These are phyloP conservation scores for Malus hybrid DNA, from an alignment of 331 rosid genomes.

Conservation along the genomic window DNA sequence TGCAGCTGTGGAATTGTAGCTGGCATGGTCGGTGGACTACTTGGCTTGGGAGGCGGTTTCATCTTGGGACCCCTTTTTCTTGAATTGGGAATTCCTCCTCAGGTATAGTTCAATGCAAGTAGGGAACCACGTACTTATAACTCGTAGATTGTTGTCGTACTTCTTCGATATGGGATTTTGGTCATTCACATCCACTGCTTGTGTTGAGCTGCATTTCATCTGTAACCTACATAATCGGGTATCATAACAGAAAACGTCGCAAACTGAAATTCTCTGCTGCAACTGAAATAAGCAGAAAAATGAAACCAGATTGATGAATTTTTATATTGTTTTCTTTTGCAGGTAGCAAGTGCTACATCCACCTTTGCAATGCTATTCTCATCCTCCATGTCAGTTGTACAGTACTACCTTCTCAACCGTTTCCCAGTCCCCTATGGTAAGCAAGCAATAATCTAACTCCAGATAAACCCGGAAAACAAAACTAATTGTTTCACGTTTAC, in stretches of 20 bases:
- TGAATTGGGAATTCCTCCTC: slow-evolving; percentile 77
- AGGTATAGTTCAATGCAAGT: slow-evolving; percentile 25
- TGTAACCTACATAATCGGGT: background rate
- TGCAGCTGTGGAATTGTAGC: slow-evolving; percentile 63
- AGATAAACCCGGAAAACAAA: background rate
- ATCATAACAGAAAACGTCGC: background rate
- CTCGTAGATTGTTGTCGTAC: no score
- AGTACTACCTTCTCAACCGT: slow-evolving; percentile 60
- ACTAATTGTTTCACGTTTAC: background rate
- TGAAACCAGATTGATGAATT: background rate
- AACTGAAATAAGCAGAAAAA: background rate
- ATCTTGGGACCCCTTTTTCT: slow-evolving; percentile 72
- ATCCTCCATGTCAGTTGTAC: slow-evolving; percentile 80
- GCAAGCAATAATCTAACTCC: background rate
- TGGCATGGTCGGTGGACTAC: slow-evolving; percentile 71
- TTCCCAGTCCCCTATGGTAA: slow-evolving; percentile 78
- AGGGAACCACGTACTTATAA: no score
- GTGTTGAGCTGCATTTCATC: background rate
- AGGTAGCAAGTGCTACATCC: slow-evolving; percentile 85
- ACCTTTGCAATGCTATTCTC: slow-evolving; percentile 71
- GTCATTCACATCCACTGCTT: no score
- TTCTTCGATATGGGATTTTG: no score
- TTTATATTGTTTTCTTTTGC: background rate
- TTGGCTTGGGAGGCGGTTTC: slow-evolving; percentile 76
- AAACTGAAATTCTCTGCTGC: background rate